Base-by-base conservation (phyloP, 768 basidiomycete species). In the Suillus discolor region DNA sequence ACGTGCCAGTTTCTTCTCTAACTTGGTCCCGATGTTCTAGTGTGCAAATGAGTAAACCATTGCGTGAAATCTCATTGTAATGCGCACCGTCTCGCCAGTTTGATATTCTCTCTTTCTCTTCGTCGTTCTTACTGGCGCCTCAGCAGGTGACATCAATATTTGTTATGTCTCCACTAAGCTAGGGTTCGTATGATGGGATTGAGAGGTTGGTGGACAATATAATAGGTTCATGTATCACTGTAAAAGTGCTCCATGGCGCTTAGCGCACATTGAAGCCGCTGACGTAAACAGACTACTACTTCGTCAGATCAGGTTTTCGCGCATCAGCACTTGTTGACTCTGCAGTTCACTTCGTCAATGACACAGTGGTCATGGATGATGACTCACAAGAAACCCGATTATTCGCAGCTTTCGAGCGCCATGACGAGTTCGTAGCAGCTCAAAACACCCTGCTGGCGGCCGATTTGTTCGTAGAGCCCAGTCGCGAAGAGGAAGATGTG, bases 401-500 rank as follows among this genome's bases (percentile, higher is more conserved):
- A 12, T 85, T 85, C 69, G 82, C 83, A 13, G 81, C 83, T 13
- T 92, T 91, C 70, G 89, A 89, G 66, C 85, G 83, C 65, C 76
- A 84, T 55, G 83, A 82, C 57, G 88, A 93, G 67, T 88, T 93
- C 69, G 62, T 82, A 12, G 78, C 81, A 42, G 68, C 82, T 16
- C 88, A 94, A 67, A 73, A 79, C 25, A 67, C 72, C 3, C 79
- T 94, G 8, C 80, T 92, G 3, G 72, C 76, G 5, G 69, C 82
- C 8, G 83, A 89, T 67, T 68, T 89, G 49, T 78, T 76, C 61
- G 69, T 71, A 13, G 77, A 83, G 54, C 81, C 84, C 2, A 80
- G 77, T 49, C 67, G 73, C 16, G 83, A 82, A 44, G 80, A 87
- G 66, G 78, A 81, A 61, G 74, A 72, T 62, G 69, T 77, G 25